Evolutionary conservation across 495 filamentous ascomycete species (phyloP).

Genomic region (Penicillium soppii): DNA sequence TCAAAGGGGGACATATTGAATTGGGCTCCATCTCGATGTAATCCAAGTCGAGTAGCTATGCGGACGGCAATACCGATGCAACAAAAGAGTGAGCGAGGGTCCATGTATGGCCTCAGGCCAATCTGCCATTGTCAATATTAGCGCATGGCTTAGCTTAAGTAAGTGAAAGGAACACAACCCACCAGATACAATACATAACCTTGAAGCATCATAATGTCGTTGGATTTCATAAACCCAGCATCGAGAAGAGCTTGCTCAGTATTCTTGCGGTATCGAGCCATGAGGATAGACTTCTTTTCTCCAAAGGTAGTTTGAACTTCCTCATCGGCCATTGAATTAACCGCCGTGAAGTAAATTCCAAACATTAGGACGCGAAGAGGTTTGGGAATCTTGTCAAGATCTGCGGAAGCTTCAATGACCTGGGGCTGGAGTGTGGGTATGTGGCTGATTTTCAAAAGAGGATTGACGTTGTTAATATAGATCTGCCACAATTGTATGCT

Average conservation of each 20-base stretch:
- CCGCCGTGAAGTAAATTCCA: slow-evolving; percentile 67
- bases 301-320: slow-evolving; percentile 16
- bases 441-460: slow-evolving; percentile 50
- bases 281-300: slow-evolving; percentile 25
- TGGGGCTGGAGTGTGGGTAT: slow-evolving; percentile 41
- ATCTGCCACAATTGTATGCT: slow-evolving; percentile 44
- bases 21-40: slow-evolving; percentile 56
- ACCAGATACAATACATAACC: slow-evolving; percentile 66
- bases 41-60: slow-evolving; percentile 59
- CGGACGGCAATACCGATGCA: slow-evolving; percentile 65
- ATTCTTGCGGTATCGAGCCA: slow-evolving; percentile 64
- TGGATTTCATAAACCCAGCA: slow-evolving; percentile 64
- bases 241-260: slow-evolving; percentile 67
- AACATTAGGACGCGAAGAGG: slow-evolving; percentile 67
- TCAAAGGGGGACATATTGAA: slow-evolving; percentile 66
- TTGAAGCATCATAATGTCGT: slow-evolving; percentile 65
- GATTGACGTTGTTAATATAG: slow-evolving; percentile 47
- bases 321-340: slow-evolving; percentile 54
- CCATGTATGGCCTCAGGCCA: slow-evolving; percentile 52
- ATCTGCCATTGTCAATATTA: slow-evolving; percentile 8
- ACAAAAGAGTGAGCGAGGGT: slow-evolving; percentile 54
- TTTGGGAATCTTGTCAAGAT: slow-evolving; percentile 35
- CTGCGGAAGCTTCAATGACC: slow-evolving; percentile 24
- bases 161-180: not conserved
- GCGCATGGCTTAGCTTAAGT: not conserved